phyloP scores from a whole-genome alignment of 495 filamentous ascomycete genomes.

The Geoglossum glabrum region DNA sequence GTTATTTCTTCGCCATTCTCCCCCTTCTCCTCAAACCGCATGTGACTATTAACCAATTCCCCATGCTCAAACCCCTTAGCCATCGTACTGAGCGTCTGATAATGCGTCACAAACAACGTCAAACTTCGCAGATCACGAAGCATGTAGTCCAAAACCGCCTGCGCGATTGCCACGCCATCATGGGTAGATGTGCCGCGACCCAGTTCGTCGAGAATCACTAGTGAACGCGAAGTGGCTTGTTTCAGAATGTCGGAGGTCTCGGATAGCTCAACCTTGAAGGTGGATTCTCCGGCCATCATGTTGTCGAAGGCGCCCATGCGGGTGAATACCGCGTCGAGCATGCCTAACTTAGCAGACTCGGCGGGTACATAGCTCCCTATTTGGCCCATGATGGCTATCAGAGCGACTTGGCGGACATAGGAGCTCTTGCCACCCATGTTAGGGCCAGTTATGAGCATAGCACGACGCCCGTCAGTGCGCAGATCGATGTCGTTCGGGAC shows the following conservation, averaged over 20 bases:
- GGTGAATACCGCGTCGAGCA: slow-evolving; percentile 83
- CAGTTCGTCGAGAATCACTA: slow-evolving; percentile 90
- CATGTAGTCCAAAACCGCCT: slow-evolving; percentile 72
- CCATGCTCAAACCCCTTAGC: slow-evolving; percentile 39
- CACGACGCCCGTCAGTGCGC: slow-evolving; percentile 37
- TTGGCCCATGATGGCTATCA: slow-evolving; percentile 86
- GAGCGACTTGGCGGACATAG: slow-evolving; percentile 80
- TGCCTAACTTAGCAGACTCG: slow-evolving; percentile 46
- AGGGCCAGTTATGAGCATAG: slow-evolving; percentile 80
- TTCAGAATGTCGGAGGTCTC: slow-evolving; percentile 86
- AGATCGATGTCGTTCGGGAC: slow-evolving; percentile 80
- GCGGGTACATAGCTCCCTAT: slow-evolving; percentile 91
- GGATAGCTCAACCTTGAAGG: slow-evolving; percentile 93
- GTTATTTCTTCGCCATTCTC: slow-evolving; percentile 24
- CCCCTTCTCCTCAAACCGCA: slow-evolving; percentile 47
- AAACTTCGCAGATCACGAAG: slow-evolving; percentile 53
- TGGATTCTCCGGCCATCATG: slow-evolving; percentile 83
- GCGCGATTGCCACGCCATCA: slow-evolving; percentile 89
- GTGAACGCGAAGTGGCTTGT: slow-evolving; percentile 53
- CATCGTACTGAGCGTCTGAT: slow-evolving; percentile 62
- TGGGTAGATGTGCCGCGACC: slow-evolving; percentile 85
- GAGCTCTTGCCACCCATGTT: slow-evolving; percentile 98
- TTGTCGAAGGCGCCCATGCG: slow-evolving; percentile 96
- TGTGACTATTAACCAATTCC: slow-evolving; percentile 58
- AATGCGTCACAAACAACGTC: slow-evolving; percentile 92